Evolutionary conservation across 176 grass and related monocot species (phyloP), one percentile per base, ranked within the genome.

Genomic region (Bonia amplexicaulis): DNA sequence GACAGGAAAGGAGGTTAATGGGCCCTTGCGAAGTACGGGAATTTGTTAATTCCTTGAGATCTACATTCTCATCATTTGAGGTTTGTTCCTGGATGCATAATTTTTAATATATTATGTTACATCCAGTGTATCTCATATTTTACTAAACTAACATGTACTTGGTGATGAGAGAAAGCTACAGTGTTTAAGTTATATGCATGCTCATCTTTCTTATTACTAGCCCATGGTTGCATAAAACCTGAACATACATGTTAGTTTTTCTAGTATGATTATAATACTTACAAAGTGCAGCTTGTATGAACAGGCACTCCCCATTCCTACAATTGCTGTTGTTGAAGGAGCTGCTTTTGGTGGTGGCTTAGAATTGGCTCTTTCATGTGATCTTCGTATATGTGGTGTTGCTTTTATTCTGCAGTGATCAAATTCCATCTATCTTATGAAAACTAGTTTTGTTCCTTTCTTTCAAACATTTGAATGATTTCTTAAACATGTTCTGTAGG

Each of bases 361-460:
- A 79, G 93, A 99, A 89, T 84, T 99, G 88, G 93, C 83, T 86
- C 91, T 99, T 76, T 96, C 91, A 52, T 99, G 96, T 60, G 93
- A 99, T 88, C 82, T 96, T 77, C 91, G 91, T 62, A 84, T 99
- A 74, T 99, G 91, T 73, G 93, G 96, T 99, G 93, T 45, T 77
- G 22, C 9, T 75, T 88, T 81, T 64, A 69, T 19, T 33, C 55
- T 60, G 22, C 19, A 66, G 14, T 26, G 14, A 45, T 73, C 2
- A 49, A 39, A 70, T 74, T 33, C 37, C 7, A 33, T 58, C 9
- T 8, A 20, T 73, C 41, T 78, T 48, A 81, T 9, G 19, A 6
- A 22, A 85, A 13, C 2, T 20, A 17, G 0, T 78, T 64, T 57
- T 13, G 1, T 49, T 67, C 33, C 12, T 22, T 84, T 58, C 2